Evolutionary conservation across 2,329 filamentous ascomycete species (phyloP), one percentile per base, ranked within the genome.

Genomic region (Cladosporium sp.): DNA sequence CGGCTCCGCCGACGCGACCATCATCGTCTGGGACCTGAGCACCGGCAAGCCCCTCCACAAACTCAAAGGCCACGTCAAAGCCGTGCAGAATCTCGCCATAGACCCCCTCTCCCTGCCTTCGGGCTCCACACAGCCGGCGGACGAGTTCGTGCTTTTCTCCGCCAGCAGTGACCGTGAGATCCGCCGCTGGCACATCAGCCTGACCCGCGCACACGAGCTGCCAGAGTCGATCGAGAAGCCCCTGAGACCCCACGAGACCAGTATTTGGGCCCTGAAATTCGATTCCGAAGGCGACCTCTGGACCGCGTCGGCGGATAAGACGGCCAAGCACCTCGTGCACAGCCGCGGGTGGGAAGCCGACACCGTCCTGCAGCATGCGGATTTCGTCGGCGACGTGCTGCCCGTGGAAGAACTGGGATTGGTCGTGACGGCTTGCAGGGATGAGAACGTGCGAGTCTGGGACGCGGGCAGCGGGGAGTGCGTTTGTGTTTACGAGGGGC

Each of bases 371-470:
- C 70, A 77, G 49, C 93, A 98, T 65, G 88, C 90, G 1, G 90
- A 94, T 66, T 96, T 95, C 65, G 91, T 97, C 25, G 82, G 89
- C 52, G 88, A 90, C 50, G 79, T 97, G 18, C 82, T 83, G 7
- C 77, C 92, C 3, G 73, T 80, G 53, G 63, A 65, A 18, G 74
- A 78, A 35, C 82, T 82, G 1, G 85, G 86, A 3, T 92, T 88
- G 83, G 81, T 93, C 11, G 70, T 95, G 36, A 96, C 93, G 1
- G 91, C 86, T 1, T 95, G 93, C 51, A 78, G 93, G 57, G 89
- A 96, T 62, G 93, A 98, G 69, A 83, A 95, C 60, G 77, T 98
- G 52, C 86, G 94, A 60, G 79, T 97, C 7, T 98, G 92, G 92
- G 86, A 95, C 66, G 48, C 57, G 7, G 48, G 51, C 7, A 59